Evolutionary conservation across 352 stramenopile species (phyloP).

Genomic region (Pythium biforme): DNA sequence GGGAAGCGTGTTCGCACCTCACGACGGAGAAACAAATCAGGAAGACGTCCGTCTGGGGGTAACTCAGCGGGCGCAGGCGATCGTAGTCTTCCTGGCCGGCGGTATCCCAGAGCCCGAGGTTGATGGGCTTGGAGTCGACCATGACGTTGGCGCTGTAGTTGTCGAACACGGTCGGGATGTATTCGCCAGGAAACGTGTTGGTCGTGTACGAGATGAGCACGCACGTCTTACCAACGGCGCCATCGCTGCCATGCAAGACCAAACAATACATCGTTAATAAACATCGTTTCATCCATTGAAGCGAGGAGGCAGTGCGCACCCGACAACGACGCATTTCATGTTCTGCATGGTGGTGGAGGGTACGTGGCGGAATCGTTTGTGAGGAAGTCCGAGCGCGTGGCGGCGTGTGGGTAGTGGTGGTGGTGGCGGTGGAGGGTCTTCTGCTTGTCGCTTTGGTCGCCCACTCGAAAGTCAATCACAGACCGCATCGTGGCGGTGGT

Average conservation of each 20-base stretch:
- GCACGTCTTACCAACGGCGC: constrained; percentile 95
- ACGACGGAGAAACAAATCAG: constrained; percentile 96
- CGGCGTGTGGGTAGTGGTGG: neutral
- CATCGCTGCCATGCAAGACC: constrained; percentile 66
- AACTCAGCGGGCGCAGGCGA: constrained; percentile 92
- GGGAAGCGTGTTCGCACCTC: constrained; percentile 34
- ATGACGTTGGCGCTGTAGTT: constrained; percentile 94
- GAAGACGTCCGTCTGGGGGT: constrained; percentile 96
- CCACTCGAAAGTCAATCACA: constrained; percentile 7
- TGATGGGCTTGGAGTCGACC: constrained; percentile 94
- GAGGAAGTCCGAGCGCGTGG: neutral
- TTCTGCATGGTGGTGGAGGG: constrained; percentile 84
- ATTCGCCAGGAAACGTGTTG: constrained; percentile 95
- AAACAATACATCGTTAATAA: neutral
- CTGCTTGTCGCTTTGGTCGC: constrained; percentile 6
- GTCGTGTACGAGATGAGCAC: constrained; percentile 97
- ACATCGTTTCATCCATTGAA: too few relatives aligned
- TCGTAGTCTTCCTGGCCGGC: constrained; percentile 98
- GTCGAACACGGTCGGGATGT: constrained; percentile 96
- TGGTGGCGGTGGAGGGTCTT: neutral
- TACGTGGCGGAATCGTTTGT: constrained; percentile 22
- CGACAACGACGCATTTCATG: constrained; percentile 94
- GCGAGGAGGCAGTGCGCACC: too few relatives aligned
- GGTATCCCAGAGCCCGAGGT: constrained; percentile 96
- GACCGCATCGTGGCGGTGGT: neutral